Conservation (phyloP, 176 grass and related monocot genomes). For the Typha latifolia region DNA sequence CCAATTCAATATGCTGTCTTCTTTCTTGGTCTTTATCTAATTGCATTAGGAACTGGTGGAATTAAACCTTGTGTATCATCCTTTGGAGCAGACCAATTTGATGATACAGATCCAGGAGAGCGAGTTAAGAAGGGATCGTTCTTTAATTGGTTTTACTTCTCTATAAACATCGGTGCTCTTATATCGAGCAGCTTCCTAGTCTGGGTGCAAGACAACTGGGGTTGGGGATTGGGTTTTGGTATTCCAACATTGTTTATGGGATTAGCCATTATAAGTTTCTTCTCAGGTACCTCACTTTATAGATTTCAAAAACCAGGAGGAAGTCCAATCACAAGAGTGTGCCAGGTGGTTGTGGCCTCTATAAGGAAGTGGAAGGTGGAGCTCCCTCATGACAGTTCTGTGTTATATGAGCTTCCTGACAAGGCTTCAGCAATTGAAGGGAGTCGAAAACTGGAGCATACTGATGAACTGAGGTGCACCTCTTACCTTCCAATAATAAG, state of each 20-base stretch:
- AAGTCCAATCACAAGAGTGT: slow-evolving; percentile 72
- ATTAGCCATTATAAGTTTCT: slow-evolving; percentile 79
- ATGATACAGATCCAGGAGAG: slow-evolving; percentile 72
- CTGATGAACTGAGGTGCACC: slow-evolving; percentile 48
- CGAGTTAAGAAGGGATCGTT: slow-evolving; percentile 74
- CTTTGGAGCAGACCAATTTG: slow-evolving; percentile 88
- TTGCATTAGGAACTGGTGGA: slow-evolving; percentile 76
- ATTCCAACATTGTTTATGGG: slow-evolving; percentile 90
- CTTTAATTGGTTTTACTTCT: slow-evolving; percentile 97
- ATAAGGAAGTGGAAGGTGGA: slow-evolving; percentile 52
- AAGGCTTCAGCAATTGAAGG: slow-evolving; percentile 71
- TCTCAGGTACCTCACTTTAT: slow-evolving; percentile 62
- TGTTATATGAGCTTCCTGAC: slow-evolving; percentile 65
- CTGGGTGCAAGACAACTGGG: slow-evolving; percentile 90
- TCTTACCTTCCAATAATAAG: neutral
- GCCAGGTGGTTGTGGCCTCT: slow-evolving; percentile 67
- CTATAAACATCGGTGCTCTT: slow-evolving; percentile 82
- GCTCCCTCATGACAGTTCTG: slow-evolving; percentile 38
- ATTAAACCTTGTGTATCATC: slow-evolving; percentile 89
- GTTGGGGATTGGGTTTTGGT: slow-evolving; percentile 75
- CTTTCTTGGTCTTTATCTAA: slow-evolving; percentile 82
- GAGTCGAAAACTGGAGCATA: slow-evolving; percentile 75
- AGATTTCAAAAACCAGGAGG: slow-evolving; percentile 85
- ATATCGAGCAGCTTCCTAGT: slow-evolving; percentile 87
- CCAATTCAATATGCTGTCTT: slow-evolving; percentile 63